Base-by-base conservation (phyloP, 176 grass and related monocot species). In the Puya raimondii region DNA sequence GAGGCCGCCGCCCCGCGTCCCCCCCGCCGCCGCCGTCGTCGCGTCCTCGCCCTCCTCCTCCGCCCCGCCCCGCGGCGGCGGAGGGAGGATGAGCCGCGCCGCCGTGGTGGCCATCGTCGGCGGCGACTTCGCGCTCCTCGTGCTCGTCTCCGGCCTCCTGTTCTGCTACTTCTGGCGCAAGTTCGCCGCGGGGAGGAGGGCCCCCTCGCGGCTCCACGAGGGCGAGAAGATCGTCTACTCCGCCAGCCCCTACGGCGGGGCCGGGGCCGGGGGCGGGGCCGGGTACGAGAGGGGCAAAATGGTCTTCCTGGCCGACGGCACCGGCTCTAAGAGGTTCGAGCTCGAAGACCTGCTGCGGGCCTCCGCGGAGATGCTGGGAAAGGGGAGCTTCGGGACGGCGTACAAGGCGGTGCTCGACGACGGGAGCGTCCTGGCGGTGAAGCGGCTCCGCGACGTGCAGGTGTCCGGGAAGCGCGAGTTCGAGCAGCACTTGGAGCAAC, bases 201-300 rank as follows among this genome's bases (percentile, higher is more conserved):
- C 48, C 47, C 71, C 68, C 14, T 59, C 87, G 51, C 84, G 87
- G 1, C 74, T 91, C 66, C 90, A 65, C 23, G 87, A 91, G 69
- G 95, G 95, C 50, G 95, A 99, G 80, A 99, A 99, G 75, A 99
- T 99, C 53, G 95, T 99, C 2, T 99, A 91, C 87, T 99, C 94
- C 11, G 91, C 93, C 0, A 99, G 95, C 75, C 95, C 95, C 0
- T 99, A 94, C 51, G 87, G 89, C 58, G 74, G 70, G 2, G 66
- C 75, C 0, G 80, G 81, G 0, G 88, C 79, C 58, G 74, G 70
- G 2, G 66, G 72, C 0, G 80, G 81, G 0, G 88, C 79, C 0
- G 75, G 81, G 48, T 94, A 84, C 67, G 87, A 99, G 78, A 86
- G 85, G 1, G 95, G 95, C 0, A 99, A 91, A 73, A 91, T 99